These are phyloP conservation scores for Boletus eberwhitei DNA, from an alignment of 768 basidiomycete genomes.

Conservation along the genomic window DNA sequence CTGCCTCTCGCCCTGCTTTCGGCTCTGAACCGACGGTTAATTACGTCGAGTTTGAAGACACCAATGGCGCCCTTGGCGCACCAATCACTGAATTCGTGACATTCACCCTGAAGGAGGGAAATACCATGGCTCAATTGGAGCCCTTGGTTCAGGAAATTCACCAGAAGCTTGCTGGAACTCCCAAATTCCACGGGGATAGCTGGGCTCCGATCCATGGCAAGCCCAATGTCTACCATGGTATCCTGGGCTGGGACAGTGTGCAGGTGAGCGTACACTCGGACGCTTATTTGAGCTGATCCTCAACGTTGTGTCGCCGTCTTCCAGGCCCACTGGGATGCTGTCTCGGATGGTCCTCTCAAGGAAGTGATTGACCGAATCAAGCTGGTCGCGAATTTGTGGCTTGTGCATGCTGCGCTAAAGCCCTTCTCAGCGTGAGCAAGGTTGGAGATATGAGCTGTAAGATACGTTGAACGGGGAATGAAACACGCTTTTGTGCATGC, in stretches of 20 bases:
- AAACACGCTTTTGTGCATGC: conserved; percentile 3
- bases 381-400: conserved; percentile 28
- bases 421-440: conserved; percentile 2
- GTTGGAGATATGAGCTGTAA: neutral
- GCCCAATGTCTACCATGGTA: conserved; percentile 23
- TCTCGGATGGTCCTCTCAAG: conserved; percentile 27
- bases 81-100: conserved; percentile 35
- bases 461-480: neutral
- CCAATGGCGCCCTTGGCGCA: conserved; percentile 18
- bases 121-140: conserved; percentile 15
- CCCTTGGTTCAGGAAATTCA: conserved; percentile 25
- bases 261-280: conserved; percentile 18
- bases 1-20: conserved; percentile 13
- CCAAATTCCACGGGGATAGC: conserved; percentile 28
- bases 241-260: conserved; percentile 38
- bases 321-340: conserved; percentile 37
- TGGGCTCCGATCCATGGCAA: conserved; percentile 24
- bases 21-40: conserved; percentile 13
- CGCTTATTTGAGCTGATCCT: neutral
- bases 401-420: conserved; percentile 30
- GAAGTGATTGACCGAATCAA: conserved; percentile 26
- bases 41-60: conserved; percentile 24
- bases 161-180: conserved; percentile 15
- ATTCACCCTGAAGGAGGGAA: conserved; percentile 28
- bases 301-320: neutral